Percentiles rank a stretch among this genome's conserved stretches.
Evolutionary conservation across 148 eudicot genomes (phyloP).

Genomic region (Talinum fruticosum): DNA sequence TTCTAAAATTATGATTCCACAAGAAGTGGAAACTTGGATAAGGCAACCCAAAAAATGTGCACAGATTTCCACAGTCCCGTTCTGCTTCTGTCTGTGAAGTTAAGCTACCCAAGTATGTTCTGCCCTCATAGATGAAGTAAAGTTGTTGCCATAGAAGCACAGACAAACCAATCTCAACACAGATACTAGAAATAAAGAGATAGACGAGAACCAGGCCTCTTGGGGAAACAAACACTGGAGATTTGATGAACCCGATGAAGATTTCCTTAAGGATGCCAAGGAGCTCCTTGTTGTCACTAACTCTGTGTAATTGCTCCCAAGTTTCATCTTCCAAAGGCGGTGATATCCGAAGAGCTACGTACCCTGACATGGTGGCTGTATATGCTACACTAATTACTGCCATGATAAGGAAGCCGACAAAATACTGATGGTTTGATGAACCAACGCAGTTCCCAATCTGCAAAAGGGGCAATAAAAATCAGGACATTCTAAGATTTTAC

Average conservation of each 20-base stretch:
- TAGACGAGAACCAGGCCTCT: conserved; percentile 79
- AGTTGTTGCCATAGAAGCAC: conserved; percentile 97
- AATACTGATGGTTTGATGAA: conserved; percentile 69
- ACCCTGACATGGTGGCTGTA: conserved; percentile 53
- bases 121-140: conserved; percentile 70
- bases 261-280: conserved; percentile 35
- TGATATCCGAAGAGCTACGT: conserved; percentile 39
- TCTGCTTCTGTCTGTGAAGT: conserved; percentile 51
- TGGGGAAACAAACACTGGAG: conserved; percentile 48
- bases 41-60: conserved; percentile 67
- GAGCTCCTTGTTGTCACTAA: conserved; percentile 22
- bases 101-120: conserved; percentile 72
- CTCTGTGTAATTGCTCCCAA: conserved; percentile 22
- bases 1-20: conserved; percentile 47
- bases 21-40: conserved; percentile 36
- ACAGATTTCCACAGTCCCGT: conserved; percentile 71
- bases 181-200: conserved; percentile 73
- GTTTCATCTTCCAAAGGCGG: conserved; percentile 44
- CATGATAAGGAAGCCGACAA: conserved; percentile 67
- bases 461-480: conserved; percentile 2
- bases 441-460: conserved; percentile 99
- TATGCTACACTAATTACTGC: conserved; percentile 68
- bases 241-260: conserved; percentile 47
- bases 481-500: neutral
- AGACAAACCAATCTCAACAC: conserved; percentile 67